Evolutionary conservation across 2,329 filamentous ascomycete genomes (phyloP), one percentile per base, ranked within the genome.

Genomic region (Geosmithia morbida): DNA sequence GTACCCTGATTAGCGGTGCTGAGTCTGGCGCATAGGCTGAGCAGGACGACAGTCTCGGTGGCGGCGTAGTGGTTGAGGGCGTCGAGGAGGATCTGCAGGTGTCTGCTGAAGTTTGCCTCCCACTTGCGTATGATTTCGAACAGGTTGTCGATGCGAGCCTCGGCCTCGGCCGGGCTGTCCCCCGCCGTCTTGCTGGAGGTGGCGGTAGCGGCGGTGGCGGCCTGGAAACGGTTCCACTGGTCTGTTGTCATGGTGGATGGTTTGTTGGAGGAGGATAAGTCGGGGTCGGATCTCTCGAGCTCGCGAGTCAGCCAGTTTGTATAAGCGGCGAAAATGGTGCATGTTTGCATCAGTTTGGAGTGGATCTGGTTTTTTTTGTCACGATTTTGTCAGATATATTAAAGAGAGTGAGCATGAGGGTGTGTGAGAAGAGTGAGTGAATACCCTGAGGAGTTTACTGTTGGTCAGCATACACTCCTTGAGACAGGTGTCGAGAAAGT

Each of bases 391-490:
- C 22, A 7, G 33, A 11, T 5, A 11, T 37, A 16, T 37, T 13
- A 16, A 11, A 16, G 33, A 37, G 33, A 26, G 8, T 20, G 17
- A 43, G 17, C 39, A 11, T 11, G 37, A 17, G 46, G 29, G 48
- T n/a, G n/a, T n/a, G 39, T 20, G 16, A 26, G 8, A 8, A 26
- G 22, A 8, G 41, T 41, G 30, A 29, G 41, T 13, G 64, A 72
- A 53, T 74, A 95, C 90, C 66, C 87, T 83, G 6, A 98, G 68
- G 7, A 98, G 74, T 67, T 95, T 96, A 60, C 87, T 87, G 63
- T 98, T 96, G 18, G 92, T 98, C 53, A 98, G 74, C 88, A 97
- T 97, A 69, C 92, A 97, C 67, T 97, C 92, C 66, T 97, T 98
- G 57, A 98, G 71, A 62, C 92, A 98, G 3, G 92, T 97, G 57